These are phyloP conservation scores for Boletellus sp. DNA, from an alignment of 768 basidiomycete genomes.

Conservation along the genomic window DNA sequence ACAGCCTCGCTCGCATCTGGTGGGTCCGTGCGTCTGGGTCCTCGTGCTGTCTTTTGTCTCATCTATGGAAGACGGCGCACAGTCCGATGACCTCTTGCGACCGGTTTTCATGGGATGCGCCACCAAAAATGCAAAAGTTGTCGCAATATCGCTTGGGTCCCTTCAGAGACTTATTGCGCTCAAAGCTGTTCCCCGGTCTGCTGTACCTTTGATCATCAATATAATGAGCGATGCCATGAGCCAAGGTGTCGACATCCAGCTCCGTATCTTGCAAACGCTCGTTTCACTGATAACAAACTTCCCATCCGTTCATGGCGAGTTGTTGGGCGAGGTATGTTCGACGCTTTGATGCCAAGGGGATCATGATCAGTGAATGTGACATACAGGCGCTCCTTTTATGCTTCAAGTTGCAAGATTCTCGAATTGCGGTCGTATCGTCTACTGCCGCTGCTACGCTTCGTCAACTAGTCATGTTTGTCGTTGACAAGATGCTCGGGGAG, in stretches of 20 bases:
- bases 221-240: constrained; percentile 86
- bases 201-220: constrained; percentile 73
- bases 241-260: constrained; percentile 95
- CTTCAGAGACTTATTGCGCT: constrained; percentile 87
- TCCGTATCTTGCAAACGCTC: constrained; percentile 89
- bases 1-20: constrained; percentile 70
- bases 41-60: constrained; percentile 4
- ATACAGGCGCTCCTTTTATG: constrained; percentile 82
- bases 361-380: background rate
- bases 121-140: constrained; percentile 90
- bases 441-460: constrained; percentile 95
- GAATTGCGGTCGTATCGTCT: constrained; percentile 93
- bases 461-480: constrained; percentile 95
- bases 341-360: background rate
- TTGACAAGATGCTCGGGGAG: constrained; percentile 88
- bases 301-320: constrained; percentile 69
- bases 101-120: constrained; percentile 94
- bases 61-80: constrained; percentile 57
- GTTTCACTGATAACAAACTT: constrained; percentile 90
- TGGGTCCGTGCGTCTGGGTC: constrained; percentile 33
- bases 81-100: constrained; percentile 74
- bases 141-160: constrained; percentile 87
- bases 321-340: constrained; percentile 73
- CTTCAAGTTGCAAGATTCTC: constrained; percentile 93
- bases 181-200: constrained; percentile 77